phyloP scores from a whole-genome alignment of 352 stramenopile species.

The Phytopythium montanum region DNA sequence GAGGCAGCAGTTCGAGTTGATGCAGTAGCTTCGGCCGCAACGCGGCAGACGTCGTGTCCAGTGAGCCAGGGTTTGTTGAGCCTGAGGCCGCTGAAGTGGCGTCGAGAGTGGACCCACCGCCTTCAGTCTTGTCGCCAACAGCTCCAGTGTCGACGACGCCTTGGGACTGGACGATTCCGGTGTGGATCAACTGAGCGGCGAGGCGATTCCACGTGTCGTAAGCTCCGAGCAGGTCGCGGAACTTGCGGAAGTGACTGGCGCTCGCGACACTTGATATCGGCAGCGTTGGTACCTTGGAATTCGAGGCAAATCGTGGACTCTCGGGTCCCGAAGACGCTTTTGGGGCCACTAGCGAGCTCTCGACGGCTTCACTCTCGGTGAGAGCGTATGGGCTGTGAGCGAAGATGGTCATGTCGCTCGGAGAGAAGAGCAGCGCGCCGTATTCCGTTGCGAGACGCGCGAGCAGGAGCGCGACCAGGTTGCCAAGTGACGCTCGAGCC shows the following conservation, averaged over 20 bases:
- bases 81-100: background rate
- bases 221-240: slow-evolving; percentile 26
- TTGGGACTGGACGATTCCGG: slow-evolving; percentile 35
- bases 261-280: background rate
- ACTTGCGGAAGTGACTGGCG: slow-evolving; percentile 5
- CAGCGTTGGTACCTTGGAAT: background rate
- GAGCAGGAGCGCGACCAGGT: slow-evolving; percentile 35
- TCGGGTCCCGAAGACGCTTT: background rate
- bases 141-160: background rate
- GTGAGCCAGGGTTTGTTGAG: background rate
- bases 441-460: slow-evolving; percentile 48
- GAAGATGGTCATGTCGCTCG: slow-evolving; percentile 56
- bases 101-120: background rate
- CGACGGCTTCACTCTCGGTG: background rate
- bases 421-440: slow-evolving; percentile 57
- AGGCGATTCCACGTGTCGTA: slow-evolving; percentile 46
- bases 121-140: background rate
- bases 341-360: background rate
- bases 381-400: slow-evolving; percentile 32
- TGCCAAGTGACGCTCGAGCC: background rate
- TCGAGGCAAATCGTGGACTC: background rate
- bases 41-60: background rate
- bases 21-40: slow-evolving; percentile 36
- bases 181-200: slow-evolving; percentile 34
- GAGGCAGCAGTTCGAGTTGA: slow-evolving; percentile 36